Evolutionary conservation across 768 basidiomycete genomes (phyloP), one percentile per base, ranked within the genome.

Genomic region (Amanita pallidorosea): DNA sequence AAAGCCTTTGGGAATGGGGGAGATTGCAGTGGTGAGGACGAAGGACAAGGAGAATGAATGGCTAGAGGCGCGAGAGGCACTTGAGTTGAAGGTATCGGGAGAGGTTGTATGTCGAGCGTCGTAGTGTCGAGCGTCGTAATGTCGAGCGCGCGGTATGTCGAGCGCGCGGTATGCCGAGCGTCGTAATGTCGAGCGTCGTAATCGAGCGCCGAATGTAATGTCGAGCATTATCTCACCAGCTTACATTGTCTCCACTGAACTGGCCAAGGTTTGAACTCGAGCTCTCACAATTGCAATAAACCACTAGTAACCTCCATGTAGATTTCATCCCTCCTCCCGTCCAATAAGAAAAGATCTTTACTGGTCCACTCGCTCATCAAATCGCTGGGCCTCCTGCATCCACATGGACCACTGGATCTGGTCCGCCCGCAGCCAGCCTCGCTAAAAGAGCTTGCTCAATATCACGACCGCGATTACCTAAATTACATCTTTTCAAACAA

Each of bases 51-150:
- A 86, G 61, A 70, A 86, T 54, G 83, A 85, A 61, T 97, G 88
- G 83, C 57, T 96, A 59, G 95, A 99, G 64, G 94, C 92, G 5
- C 74, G 94, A 64, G 94, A 99, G 65, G 95, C 95, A 5, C 65
- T 95, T 60, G 72, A 80, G 64, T 62, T 90, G 61, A 81, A 79
- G 46, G 55, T 93, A 7, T 71, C 79, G 2, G 95, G 95, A 5
- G 95, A 98, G 68, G 80, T 96, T 6, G 70, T 96, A 17, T 92
- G 92, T 65, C 73, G 92, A 55, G 91, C 87, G 31, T 67, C 70
- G 54, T 78, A 63, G 9, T 29, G 29, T 29, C 22, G 22, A 23
- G 22, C 22, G 22, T 4, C 5, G 22, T 23, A 23, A 23, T 23
- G n/a, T n/a, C n/a, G n/a, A n/a, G n/a, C n/a, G n/a, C n/a, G n/a